Conservation (phyloP, 1,284 basidiomycete species). For the Apiotrichum siamense region DNA sequence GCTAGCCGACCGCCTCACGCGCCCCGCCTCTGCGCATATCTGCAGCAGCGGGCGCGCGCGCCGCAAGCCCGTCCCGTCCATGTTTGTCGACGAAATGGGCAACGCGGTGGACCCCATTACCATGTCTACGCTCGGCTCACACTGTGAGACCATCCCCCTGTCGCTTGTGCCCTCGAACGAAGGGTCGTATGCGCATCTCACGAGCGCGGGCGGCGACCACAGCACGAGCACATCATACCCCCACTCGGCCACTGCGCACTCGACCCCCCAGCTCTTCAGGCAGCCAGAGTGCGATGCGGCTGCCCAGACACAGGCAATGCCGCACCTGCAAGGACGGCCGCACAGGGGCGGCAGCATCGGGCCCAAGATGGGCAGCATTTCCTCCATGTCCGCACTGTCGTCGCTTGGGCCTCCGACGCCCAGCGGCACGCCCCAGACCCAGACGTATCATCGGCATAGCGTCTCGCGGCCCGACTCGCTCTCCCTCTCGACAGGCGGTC, state of each 20-base stretch:
- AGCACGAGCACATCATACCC: neutral
- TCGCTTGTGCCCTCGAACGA: neutral
- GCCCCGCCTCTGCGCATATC: neutral
- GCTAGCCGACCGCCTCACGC: neutral
- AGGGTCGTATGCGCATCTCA: neutral
- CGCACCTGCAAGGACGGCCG: too few relatives aligned
- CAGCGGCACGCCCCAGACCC: too few relatives aligned
- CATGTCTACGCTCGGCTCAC: too few relatives aligned
- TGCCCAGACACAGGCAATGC: too few relatives aligned
- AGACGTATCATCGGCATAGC: too few relatives aligned
- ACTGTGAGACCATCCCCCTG: neutral
- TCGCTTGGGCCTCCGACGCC: neutral
- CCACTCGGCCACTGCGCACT: neutral
- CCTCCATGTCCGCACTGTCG: neutral
- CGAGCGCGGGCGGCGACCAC: too few relatives aligned
- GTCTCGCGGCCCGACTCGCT: neutral
- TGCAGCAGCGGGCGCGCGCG: neutral
- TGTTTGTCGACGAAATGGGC: neutral
- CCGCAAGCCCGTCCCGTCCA: slow-evolving; percentile 11
- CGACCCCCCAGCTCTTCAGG: neutral
- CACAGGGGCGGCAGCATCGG: neutral
- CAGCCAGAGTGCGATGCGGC: too few relatives aligned
- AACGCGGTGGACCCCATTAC: neutral
- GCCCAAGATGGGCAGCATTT: too few relatives aligned
- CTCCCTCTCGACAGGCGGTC: neutral